These are phyloP conservation scores for Neurospora hispaniola DNA, from an alignment of 495 filamentous ascomycete genomes.

Conservation along the genomic window DNA sequence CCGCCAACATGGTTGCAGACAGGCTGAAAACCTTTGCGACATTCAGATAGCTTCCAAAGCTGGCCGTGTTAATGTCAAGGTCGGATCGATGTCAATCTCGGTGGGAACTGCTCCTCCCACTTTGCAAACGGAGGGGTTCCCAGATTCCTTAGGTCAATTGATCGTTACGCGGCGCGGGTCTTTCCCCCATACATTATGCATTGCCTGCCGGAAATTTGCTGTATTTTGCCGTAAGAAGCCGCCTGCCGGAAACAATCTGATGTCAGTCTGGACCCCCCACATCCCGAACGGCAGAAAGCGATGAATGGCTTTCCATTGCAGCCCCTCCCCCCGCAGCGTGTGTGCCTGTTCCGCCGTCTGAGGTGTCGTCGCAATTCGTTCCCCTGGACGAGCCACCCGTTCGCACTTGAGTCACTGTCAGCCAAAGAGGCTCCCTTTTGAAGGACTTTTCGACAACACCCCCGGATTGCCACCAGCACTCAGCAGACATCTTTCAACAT, in stretches of 20 bases:
- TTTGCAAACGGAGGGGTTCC: background rate
- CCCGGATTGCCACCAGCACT: background rate
- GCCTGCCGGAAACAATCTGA: background rate
- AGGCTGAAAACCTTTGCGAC: background rate
- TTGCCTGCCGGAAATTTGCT: background rate
- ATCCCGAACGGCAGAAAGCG: background rate
- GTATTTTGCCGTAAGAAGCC: background rate
- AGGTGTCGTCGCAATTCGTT: background rate
- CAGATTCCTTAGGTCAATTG: background rate
- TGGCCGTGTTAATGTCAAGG: background rate
- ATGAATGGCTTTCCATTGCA: background rate
- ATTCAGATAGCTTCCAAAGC: background rate
- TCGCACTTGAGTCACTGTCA: background rate
- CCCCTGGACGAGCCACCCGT: background rate
- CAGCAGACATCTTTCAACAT: constrained; percentile 3
- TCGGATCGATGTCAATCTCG: background rate
- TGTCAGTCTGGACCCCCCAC: background rate
- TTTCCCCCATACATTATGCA: background rate
- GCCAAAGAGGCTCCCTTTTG: background rate
- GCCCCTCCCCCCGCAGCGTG: background rate
- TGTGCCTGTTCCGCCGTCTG: background rate
- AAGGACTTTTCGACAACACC: background rate
- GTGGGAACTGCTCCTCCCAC: background rate
- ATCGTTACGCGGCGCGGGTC: background rate
- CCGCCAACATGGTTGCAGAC: constrained; percentile 36